Evolutionary conservation across 768 basidiomycete genomes (phyloP), one percentile per base, ranked within the genome.

Genomic region (Boletus vermiculosoides): DNA sequence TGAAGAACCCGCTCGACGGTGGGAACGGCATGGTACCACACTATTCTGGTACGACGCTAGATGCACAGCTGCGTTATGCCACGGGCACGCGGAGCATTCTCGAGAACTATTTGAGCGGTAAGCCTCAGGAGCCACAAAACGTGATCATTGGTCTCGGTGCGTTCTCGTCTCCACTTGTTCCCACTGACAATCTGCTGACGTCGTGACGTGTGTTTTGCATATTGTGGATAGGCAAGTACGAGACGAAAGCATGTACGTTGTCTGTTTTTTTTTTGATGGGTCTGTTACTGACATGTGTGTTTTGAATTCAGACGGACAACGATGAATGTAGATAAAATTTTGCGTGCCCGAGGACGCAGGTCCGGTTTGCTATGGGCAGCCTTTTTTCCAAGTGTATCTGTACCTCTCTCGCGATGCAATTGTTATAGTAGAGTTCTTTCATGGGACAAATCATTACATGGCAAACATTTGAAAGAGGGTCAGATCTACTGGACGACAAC

Each of bases 11-110:
- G 30, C 80, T 89, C 11, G 86, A 20, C 6, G 90, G 83, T 58
- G 92, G 92, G 31, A 94, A 94, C 74, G 92, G 88, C 64, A 93
- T 94, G 83, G 87, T 90, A 6, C 85, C 89, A 18, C 88, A 90
- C 67, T 91, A 90, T 75, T 90, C 87, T 64, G 91, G 92, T 48
- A 92, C 90, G 10, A 92, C 90, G 16, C 80, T 94, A 58, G 92
- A 94, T 64, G 92, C 92, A 2, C 92, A 94, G 75, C 80, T 79
- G 37, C 87, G 92, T 45, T 95, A 95, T 70, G 91, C 92, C 8
- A 72, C 74, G 45, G 90, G 90, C 28, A 77, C 83, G 23, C 83
- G 78, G 75, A 77, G 74, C 61, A 92, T 92, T 69, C 77, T 92
- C 55, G 79, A 84, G 56, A 87, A 87, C 73, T 92, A 84, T 76